These are phyloP conservation scores for Arabidopsis thaliana DNA, from an alignment of 345 rosid genomes.

Conservation along the genomic window TAIR10.1 NC_003071.7:471001-471500, in stretches of 20 bases:
- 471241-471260: constrained; percentile 60
- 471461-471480: constrained; percentile 65
- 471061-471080: constrained; percentile 66
- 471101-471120: constrained; percentile 78
- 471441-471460: constrained; percentile 70
- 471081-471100: constrained; percentile 67
- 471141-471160: background rate
- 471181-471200: background rate
- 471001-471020: constrained; percentile 74
- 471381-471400: constrained; percentile 53
- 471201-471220: constrained; percentile 66
- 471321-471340: constrained; percentile 68
- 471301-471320: constrained; percentile 73
- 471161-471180: background rate
- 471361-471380: constrained; percentile 56
- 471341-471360: constrained; percentile 62
- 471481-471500: constrained; percentile 84
- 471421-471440: constrained; percentile 74
- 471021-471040: constrained; percentile 60
- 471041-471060: constrained; percentile 68
- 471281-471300: constrained; percentile 64
- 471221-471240: constrained; percentile 70
- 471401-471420: constrained; percentile 64
- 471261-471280: constrained; percentile 64
- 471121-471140: constrained; percentile 53